Evolutionary conservation across 2,329 filamentous ascomycete genomes (phyloP).

Genomic region (Clarireedia monteithiana): DNA sequence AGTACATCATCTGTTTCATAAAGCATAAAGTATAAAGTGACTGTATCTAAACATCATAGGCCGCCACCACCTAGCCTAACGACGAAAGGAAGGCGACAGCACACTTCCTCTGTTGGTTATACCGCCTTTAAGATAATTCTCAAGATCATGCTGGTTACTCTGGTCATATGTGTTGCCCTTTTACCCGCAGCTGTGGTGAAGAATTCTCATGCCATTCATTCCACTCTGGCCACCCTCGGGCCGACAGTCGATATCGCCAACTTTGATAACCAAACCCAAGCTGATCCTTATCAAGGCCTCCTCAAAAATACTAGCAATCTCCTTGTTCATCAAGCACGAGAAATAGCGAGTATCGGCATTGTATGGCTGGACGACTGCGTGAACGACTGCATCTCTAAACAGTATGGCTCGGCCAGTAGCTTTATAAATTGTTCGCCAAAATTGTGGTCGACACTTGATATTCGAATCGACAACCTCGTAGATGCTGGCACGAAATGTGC

Average conservation of each 20-base stretch:
- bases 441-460: no score
- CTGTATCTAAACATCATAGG: not conserved
- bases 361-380: not conserved
- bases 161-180: slow-evolving; percentile 5
- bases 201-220: not conserved
- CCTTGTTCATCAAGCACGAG: not conserved
- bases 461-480: no score
- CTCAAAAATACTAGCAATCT: not conserved
- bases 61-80: not conserved
- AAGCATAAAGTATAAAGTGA: not conserved
- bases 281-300: not conserved
- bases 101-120: not conserved
- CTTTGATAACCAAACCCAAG: not conserved
- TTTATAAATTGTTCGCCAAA: no score
- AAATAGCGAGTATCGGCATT: not conserved
- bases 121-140: not conserved
- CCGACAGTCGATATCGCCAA: not conserved
- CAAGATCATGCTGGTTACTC: not conserved
- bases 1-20: not conserved
- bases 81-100: not conserved
- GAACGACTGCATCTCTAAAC: no score
- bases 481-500: no score
- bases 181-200: not conserved
- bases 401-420: no score
- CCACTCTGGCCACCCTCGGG: not conserved